A percentile compares a stretch with the other conserved stretches of the same genome.
phyloP scores from a whole-genome alignment of 768 basidiomycete genomes.

The Hortiboletus campestris region DNA sequence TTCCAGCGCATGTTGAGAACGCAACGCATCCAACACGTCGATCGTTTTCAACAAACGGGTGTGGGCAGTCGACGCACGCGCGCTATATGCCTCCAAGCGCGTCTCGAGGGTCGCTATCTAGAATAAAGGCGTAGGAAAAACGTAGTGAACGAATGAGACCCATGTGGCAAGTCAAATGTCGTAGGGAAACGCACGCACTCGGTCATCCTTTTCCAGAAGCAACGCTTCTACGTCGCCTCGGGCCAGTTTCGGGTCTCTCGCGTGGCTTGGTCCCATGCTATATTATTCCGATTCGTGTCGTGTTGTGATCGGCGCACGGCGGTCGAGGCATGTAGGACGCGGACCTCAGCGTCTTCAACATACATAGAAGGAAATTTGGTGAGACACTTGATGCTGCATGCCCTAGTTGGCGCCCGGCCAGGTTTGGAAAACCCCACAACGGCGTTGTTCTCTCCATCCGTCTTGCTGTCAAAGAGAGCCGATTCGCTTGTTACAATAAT shows the following conservation, averaged over 20 bases:
- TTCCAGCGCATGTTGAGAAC: constrained; percentile 40
- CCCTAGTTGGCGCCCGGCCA: neutral
- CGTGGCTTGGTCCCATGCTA: constrained; percentile 26
- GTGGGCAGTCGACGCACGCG: constrained; percentile 43
- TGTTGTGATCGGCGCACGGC: constrained; percentile 1
- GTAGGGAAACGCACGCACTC: constrained; percentile 15
- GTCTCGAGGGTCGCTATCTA: constrained; percentile 32
- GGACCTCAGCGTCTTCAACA: constrained; percentile 4
- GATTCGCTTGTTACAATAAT: neutral
- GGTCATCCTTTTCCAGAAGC: constrained; percentile 28
- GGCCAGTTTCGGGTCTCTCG: constrained; percentile 14
- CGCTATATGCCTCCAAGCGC: constrained; percentile 35
- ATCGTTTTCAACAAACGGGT: constrained; percentile 48
- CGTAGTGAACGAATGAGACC: neutral
- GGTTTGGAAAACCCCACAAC: neutral
- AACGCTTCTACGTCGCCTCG: constrained; percentile 19
- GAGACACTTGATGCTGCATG: neutral
- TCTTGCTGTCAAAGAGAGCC: neutral
- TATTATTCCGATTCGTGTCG: neutral
- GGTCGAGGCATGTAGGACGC: constrained; percentile 1
- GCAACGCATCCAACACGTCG: constrained; percentile 47
- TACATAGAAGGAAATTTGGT: constrained; percentile 20
- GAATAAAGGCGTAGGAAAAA: neutral
- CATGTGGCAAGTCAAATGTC: neutral
- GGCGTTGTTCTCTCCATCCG: neutral